These are phyloP conservation scores for Phaeosphaeria sp. DNA, from an alignment of 2,329 filamentous ascomycete genomes.

Conservation along the genomic window DNA sequence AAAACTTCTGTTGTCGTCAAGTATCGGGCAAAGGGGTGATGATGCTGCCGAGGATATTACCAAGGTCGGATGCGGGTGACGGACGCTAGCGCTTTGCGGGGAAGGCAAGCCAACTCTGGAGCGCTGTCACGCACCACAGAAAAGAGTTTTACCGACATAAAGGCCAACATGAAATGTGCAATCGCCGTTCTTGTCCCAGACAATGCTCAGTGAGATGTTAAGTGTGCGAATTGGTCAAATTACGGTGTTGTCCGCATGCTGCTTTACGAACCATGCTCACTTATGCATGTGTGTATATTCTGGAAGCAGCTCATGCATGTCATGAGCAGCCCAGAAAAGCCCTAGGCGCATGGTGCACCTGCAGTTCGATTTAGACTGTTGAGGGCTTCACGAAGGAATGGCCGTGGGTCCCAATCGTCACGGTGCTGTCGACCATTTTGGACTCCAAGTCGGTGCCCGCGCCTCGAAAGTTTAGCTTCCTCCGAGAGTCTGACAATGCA, in stretches of 20 bases:
- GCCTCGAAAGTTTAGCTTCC: background rate
- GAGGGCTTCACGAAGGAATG: background rate
- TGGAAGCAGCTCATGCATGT: too few species aligned
- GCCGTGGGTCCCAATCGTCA: background rate
- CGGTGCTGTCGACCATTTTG: background rate
- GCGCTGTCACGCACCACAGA: background rate
- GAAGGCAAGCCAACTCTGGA: slow-evolving; percentile 4
- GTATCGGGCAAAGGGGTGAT: slow-evolving; percentile 20
- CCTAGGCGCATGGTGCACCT: too few species aligned
- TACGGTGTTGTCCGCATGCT: too few species aligned
- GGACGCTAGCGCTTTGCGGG: slow-evolving; percentile 22
- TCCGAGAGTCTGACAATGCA: background rate
- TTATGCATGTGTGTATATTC: too few species aligned
- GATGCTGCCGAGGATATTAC: slow-evolving; percentile 22
- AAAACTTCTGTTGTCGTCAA: slow-evolving; percentile 1
- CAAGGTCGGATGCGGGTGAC: slow-evolving; percentile 1
- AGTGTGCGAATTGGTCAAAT: too few species aligned
- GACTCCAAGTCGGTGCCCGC: background rate
- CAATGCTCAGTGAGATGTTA: too few species aligned
- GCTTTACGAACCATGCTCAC: too few species aligned
- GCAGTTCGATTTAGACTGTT: background rate
- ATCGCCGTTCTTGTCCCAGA: too few species aligned
- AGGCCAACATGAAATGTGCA: too few species aligned
- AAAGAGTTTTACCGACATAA: too few species aligned
- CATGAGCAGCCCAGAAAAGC: too few species aligned